phyloP scores from a whole-genome alignment of 805 yeast genomes.

The Teunomyces aglyptinius region DNA sequence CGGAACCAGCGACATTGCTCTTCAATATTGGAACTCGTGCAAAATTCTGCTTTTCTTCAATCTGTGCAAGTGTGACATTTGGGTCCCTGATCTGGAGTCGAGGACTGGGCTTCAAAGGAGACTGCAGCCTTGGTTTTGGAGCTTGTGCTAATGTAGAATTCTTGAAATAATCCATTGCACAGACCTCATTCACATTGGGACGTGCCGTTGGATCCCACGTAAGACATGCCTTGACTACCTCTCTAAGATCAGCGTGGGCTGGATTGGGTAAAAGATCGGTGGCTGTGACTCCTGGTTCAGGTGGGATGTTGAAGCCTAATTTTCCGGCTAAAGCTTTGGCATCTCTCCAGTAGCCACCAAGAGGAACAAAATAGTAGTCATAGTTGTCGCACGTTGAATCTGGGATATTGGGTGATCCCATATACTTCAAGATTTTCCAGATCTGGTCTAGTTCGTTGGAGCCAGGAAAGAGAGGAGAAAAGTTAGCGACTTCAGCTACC shows the following conservation, averaged over 20 bases:
- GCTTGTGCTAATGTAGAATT: conserved; percentile 25
- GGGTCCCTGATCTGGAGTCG: not conserved
- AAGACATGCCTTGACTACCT: conserved; percentile 49
- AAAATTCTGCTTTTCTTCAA: not conserved
- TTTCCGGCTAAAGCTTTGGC: conserved; percentile 51
- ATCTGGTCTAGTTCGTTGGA: conserved; percentile 75
- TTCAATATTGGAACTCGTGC: too few relatives aligned
- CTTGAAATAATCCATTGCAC: conserved; percentile 54
- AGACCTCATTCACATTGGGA: conserved; percentile 48
- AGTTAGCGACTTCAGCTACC: conserved; percentile 68
- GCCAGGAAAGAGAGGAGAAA: conserved; percentile 84
- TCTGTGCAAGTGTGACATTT: not conserved
- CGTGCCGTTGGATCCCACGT: conserved; percentile 79
- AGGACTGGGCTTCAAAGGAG: not conserved
- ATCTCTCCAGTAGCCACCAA: conserved; percentile 76
- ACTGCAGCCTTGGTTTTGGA: too few relatives aligned
- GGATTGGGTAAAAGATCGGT: conserved; percentile 45
- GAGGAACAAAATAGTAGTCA: conserved; percentile 29
- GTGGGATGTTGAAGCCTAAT: conserved; percentile 59
- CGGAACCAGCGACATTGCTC: too few relatives aligned
- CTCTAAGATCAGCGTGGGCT: conserved; percentile 41
- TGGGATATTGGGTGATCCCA: conserved; percentile 67
- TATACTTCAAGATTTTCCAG: conserved; percentile 58
- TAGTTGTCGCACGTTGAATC: conserved; percentile 15
- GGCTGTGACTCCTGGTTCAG: conserved; percentile 48